Percentiles rank a stretch among this genome's conserved stretches.
Evolutionary conservation across 2,329 filamentous ascomycete genomes (phyloP).

Genomic region (Saccharata proteae): DNA sequence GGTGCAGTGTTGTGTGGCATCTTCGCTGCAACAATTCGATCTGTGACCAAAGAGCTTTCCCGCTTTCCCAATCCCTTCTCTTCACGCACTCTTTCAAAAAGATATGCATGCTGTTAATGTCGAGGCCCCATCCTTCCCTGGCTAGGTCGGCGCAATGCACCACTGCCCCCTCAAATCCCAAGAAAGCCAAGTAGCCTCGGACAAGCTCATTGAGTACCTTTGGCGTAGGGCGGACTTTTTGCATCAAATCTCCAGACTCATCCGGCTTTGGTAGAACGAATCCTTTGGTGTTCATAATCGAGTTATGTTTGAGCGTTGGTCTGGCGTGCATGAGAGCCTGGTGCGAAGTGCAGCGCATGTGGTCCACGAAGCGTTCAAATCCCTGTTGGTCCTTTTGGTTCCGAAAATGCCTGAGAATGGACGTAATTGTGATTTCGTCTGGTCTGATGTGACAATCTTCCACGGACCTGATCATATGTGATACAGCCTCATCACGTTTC

Average conservation of each 20-base stretch:
- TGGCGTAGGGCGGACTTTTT: conserved; percentile 32
- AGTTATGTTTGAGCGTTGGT: conserved; percentile 20
- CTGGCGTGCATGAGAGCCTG: conserved; percentile 29
- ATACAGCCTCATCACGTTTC: conserved; percentile 15
- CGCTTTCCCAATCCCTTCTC: conserved; percentile 24
- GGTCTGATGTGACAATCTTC: conserved; percentile 29
- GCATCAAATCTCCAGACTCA: conserved; percentile 24
- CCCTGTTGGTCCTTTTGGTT: conserved; percentile 15
- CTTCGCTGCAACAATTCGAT: conserved; percentile 19
- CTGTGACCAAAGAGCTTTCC: conserved; percentile 30
- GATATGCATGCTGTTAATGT: conserved; percentile 24
- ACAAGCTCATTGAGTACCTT: conserved; percentile 32
- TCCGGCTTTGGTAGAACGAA: conserved; percentile 4
- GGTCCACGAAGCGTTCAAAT: conserved; percentile 28
- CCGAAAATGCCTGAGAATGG: conserved; percentile 30
- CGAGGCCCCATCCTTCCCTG: conserved; percentile 33
- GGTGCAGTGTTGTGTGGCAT: neutral
- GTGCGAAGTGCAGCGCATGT: conserved; percentile 23
- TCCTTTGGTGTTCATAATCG: neutral
- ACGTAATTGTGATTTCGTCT: conserved; percentile 32
- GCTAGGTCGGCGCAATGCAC: conserved; percentile 31
- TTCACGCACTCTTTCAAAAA: conserved; percentile 30
- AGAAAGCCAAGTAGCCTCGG: conserved; percentile 30
- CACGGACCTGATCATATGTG: conserved; percentile 19
- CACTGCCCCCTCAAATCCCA: conserved; percentile 31